These are phyloP conservation scores for Nepenthes alata DNA, from an alignment of 179 eudicot genomes.

Conservation along the genomic window DNA sequence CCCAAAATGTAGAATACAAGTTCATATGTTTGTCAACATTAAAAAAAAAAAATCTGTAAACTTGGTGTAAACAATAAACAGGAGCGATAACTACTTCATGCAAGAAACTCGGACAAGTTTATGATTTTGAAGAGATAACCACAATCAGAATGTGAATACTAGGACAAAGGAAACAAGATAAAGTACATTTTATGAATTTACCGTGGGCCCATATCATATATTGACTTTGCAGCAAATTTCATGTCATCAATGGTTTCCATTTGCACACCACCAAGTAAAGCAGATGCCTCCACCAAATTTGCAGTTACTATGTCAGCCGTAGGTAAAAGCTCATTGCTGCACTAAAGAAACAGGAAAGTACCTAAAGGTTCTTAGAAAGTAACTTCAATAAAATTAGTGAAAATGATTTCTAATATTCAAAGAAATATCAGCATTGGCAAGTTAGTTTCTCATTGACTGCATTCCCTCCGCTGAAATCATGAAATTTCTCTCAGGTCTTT, in stretches of 20 bases:
- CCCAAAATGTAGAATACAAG: too few relatives aligned
- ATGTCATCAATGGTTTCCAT: conserved; percentile 68
- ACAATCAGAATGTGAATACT: too few relatives aligned
- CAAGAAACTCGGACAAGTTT: too few relatives aligned
- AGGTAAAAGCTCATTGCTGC: conserved; percentile 71
- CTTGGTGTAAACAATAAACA: too few relatives aligned
- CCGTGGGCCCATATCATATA: conserved; percentile 84
- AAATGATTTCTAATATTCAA: neutral
- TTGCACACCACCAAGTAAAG: conserved; percentile 55
- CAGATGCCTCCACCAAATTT: conserved; percentile 81
- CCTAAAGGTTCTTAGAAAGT: neutral
- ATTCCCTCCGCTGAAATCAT: too few relatives aligned
- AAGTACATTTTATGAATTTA: conserved; percentile 15
- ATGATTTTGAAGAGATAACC: too few relatives aligned
- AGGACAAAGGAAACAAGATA: too few relatives aligned
- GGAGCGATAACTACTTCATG: too few relatives aligned
- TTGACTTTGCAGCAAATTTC: conserved; percentile 75
- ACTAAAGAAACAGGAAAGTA: conserved; percentile 3
- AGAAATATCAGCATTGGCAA: neutral
- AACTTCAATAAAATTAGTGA: neutral
- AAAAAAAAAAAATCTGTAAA: too few relatives aligned
- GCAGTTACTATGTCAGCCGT: conserved; percentile 85
- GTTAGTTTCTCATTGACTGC: too few relatives aligned
- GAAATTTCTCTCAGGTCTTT: too few relatives aligned
- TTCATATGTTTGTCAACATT: too few relatives aligned